Evolutionary conservation across 2,329 filamentous ascomycete species (phyloP).

Genomic region (Xylariaceae sp.): DNA sequence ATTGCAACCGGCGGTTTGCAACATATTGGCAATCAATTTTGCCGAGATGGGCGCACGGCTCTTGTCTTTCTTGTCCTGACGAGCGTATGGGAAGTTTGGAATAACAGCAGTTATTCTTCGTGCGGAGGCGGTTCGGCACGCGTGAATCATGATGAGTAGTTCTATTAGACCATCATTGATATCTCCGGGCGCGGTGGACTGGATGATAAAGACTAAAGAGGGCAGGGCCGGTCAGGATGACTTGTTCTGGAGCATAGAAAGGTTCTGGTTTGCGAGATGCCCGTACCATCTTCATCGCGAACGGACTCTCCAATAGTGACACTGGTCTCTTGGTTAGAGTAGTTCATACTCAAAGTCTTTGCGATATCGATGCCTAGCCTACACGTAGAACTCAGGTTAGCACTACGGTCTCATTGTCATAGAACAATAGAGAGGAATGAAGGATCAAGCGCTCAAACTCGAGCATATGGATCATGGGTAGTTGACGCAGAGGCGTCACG

Average conservation of each 20-base stretch:
- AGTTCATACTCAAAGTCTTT: conserved; percentile 75
- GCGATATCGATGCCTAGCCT: conserved; percentile 73
- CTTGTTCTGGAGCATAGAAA: conserved; percentile 52
- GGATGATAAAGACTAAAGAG: conserved; percentile 74
- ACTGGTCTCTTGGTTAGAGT: conserved; percentile 81
- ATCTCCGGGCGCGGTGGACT: conserved; percentile 89
- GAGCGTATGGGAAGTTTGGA: conserved; percentile 92
- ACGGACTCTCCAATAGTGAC: conserved; percentile 96
- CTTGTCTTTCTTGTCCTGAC: conserved; percentile 95
- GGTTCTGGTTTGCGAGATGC: neutral
- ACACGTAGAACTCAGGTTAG: conserved; percentile 15
- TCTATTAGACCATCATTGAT: conserved; percentile 99
- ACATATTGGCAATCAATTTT: conserved; percentile 94
- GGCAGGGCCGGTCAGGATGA: conserved; percentile 35
- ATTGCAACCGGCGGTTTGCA: conserved; percentile 88
- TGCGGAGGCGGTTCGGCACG: conserved; percentile 65
- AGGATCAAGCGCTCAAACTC: conserved; percentile 3
- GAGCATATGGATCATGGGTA: conserved; percentile 4
- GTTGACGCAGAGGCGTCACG: conserved; percentile 4
- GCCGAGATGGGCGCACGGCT: conserved; percentile 94
- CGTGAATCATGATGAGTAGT: conserved; percentile 95
- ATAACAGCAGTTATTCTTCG: conserved; percentile 92
- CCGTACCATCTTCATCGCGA: conserved; percentile 77
- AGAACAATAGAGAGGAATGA: neutral
- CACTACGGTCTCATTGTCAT: neutral